Percentiles rank a stretch among this genome's conserved stretches.
phyloP scores from a whole-genome alignment of 2,329 filamentous ascomycete species.

The Fusarium sp. region DNA sequence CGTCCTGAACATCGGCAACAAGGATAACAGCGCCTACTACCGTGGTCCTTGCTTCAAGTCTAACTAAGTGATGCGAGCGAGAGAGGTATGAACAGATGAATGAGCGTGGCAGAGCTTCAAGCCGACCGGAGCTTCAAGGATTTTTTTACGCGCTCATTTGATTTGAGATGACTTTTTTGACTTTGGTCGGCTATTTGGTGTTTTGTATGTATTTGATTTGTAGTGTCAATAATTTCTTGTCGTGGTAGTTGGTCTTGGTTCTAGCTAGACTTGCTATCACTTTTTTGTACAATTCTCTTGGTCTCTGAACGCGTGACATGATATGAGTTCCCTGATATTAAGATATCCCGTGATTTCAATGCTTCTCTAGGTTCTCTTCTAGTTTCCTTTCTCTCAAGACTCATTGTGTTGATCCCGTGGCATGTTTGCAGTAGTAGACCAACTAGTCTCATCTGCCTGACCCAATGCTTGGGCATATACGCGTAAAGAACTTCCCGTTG shows the following conservation, averaged over 20 bases:
- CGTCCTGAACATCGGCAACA: background rate
- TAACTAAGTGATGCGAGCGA: background rate
- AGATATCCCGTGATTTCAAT: background rate
- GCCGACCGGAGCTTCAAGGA: background rate
- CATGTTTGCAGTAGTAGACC: background rate
- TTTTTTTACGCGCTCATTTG: background rate
- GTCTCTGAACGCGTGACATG: background rate
- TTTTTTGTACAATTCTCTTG: background rate
- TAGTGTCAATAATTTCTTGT: background rate
- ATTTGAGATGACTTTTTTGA: background rate
- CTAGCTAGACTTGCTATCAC: background rate
- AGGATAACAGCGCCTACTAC: background rate
- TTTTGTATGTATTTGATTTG: background rate
- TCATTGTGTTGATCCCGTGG: background rate
- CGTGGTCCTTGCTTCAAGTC: background rate
- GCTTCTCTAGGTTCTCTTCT: background rate
- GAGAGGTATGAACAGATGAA: background rate
- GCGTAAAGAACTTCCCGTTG: no score
- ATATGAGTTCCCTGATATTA: background rate
- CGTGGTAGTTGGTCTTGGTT: background rate
- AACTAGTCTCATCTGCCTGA: background rate
- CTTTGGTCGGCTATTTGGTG: background rate
- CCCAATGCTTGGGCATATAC: background rate
- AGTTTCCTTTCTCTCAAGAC: background rate
- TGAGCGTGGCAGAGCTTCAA: background rate